Percentiles rank a stretch among this genome's conserved stretches.
These are phyloP conservation scores for Phenoliferia sp. DNA, from an alignment of 1,284 basidiomycete genomes.

Conservation along the genomic window DNA sequence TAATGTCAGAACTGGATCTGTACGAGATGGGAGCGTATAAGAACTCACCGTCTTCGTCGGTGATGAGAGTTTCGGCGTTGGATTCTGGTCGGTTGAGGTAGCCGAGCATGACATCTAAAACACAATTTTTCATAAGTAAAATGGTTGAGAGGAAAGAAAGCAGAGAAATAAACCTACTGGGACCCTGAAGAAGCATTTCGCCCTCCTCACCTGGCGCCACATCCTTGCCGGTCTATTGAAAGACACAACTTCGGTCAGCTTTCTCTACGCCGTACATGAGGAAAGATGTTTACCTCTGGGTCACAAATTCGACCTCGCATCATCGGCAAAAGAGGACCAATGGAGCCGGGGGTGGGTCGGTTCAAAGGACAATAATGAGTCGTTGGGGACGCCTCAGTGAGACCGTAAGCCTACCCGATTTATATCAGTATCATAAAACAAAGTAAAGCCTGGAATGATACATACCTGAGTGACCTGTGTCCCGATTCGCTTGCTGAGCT, in stretches of 20 bases:
- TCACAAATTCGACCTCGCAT: slow-evolving; percentile 70
- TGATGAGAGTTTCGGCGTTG: slow-evolving; percentile 33
- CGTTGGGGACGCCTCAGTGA: slow-evolving; percentile 71
- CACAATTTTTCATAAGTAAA: not conserved
- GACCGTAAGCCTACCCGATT: slow-evolving; percentile 58
- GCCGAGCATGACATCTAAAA: slow-evolving; percentile 32
- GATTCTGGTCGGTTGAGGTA: slow-evolving; percentile 40
- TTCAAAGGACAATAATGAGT: slow-evolving; percentile 41
- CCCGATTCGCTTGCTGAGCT: slow-evolving; percentile 48
- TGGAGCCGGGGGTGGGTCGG: slow-evolving; percentile 54
- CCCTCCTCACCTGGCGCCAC: slow-evolving; percentile 56
- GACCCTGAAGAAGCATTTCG: slow-evolving; percentile 75
- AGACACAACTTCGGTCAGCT: too few relatives aligned
- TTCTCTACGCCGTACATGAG: too few relatives aligned
- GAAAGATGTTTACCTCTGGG: slow-evolving; percentile 48
- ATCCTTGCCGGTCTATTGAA: slow-evolving; percentile 44
- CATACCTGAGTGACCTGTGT: slow-evolving; percentile 34
- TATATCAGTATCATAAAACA: not conserved
- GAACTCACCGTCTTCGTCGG: slow-evolving; percentile 22
- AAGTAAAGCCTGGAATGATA: not conserved
- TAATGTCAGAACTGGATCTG: too few relatives aligned
- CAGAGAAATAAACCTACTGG: slow-evolving; percentile 47
- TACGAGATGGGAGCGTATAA: too few relatives aligned
- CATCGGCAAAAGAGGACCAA: slow-evolving; percentile 70
- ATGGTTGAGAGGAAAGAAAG: not conserved